A percentile compares a stretch with the other conserved stretches of the same genome.
Conservation (phyloP, 148 eudicot species). For the Linanthus parryae region DNA sequence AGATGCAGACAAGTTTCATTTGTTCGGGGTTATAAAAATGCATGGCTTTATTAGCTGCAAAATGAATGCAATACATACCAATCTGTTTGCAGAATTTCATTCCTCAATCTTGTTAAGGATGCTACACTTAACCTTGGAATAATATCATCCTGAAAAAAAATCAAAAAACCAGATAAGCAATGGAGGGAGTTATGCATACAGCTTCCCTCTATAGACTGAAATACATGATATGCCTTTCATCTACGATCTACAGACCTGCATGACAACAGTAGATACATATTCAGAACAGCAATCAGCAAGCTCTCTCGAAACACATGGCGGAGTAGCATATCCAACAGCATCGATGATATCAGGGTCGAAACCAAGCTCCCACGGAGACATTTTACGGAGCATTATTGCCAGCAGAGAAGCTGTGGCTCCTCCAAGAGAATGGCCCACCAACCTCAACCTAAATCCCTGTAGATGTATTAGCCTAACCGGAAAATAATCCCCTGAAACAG, state of each 20-base stretch:
- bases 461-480: conserved; percentile 39
- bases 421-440: conserved; percentile 98
- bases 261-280: conserved; percentile 71
- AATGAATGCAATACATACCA: conserved; percentile 43
- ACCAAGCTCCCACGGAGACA: conserved; percentile 63
- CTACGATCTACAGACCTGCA: conserved; percentile 79
- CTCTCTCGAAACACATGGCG: conserved; percentile 87
- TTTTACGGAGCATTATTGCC: conserved; percentile 82
- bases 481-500: no score
- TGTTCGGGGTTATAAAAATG: no score
- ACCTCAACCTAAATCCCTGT: conserved; percentile 96
- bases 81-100: conserved; percentile 87
- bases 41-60: background rate
- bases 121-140: conserved; percentile 85
- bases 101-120: conserved; percentile 79
- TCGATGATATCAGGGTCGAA: conserved; percentile 72
- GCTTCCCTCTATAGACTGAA: no score
- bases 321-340: conserved; percentile 80
- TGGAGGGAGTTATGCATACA: background rate
- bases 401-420: conserved; percentile 85
- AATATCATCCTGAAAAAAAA: conserved; percentile 81
- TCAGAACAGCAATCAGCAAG: conserved; percentile 85
- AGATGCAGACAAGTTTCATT: no score
- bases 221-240: no score
- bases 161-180: background rate